A percentile compares a stretch with the other conserved stretches of the same genome.
Conservation (phyloP, 176 grass and related monocot genomes). For the Hsuehochloa calcarea region DNA sequence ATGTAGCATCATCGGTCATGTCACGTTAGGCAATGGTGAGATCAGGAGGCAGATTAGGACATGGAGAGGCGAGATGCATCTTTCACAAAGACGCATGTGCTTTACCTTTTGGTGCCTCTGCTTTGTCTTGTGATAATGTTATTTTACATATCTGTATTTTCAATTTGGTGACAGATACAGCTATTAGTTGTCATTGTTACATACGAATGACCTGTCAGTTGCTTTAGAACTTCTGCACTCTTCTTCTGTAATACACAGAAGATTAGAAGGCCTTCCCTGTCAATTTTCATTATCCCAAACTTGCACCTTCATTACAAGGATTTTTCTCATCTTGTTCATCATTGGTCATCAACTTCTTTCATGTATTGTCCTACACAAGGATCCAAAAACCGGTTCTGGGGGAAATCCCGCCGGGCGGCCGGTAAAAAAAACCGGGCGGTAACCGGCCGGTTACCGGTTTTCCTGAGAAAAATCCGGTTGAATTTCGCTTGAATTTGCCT, state of each 20-base stretch:
- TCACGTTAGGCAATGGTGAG: conserved; percentile 17
- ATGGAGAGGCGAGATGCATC: conserved; percentile 31
- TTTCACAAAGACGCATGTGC: conserved; percentile 28
- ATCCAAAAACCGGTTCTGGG: too few species aligned
- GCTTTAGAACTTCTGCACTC: neutral
- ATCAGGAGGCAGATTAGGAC: neutral
- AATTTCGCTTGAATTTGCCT: too few species aligned
- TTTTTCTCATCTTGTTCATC: neutral
- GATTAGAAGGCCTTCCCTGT: neutral
- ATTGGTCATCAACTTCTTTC: neutral
- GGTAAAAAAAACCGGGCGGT: too few species aligned
- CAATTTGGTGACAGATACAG: neutral
- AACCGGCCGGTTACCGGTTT: too few species aligned
- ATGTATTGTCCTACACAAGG: neutral
- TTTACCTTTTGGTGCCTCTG: conserved; percentile 25
- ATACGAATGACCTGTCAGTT: neutral
- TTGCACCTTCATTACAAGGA: neutral
- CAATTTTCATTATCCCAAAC: neutral
- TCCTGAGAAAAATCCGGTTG: too few species aligned
- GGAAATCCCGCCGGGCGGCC: too few species aligned
- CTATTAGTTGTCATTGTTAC: neutral
- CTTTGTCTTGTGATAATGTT: conserved; percentile 23
- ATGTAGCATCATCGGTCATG: conserved; percentile 19
- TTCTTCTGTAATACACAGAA: neutral
- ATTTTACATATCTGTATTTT: conserved; percentile 2